A percentile compares a stretch with the other conserved stretches of the same genome.
These are phyloP conservation scores for Mediolabrus comicus DNA, from an alignment of 108 stramenopile genomes.

Conservation along the genomic window DNA sequence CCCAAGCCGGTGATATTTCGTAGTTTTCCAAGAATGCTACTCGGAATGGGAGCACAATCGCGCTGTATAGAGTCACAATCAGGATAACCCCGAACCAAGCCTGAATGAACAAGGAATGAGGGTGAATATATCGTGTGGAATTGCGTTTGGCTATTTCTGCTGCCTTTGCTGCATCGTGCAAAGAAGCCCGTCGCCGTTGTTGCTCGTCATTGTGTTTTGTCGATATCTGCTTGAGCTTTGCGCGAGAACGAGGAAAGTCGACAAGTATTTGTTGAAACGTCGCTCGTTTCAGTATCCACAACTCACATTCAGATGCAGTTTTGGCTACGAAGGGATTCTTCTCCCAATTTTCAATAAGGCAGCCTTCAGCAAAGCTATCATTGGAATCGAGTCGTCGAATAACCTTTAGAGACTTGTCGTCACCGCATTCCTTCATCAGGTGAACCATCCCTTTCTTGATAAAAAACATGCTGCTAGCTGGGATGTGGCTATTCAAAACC, in stretches of 20 bases:
- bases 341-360: conserved; percentile 36
- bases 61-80: conserved; percentile 33
- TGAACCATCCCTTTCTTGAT: conserved; percentile 53
- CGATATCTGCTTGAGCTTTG: conserved; percentile 7
- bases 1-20: conserved; percentile 22
- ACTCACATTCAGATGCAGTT: conserved; percentile 47
- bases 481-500: conserved; percentile 23
- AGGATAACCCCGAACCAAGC: conserved; percentile 44
- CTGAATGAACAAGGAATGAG: conserved; percentile 44
- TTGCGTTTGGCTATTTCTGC: conserved; percentile 10
- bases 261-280: conserved; percentile 30
- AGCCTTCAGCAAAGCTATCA: conserved; percentile 49
- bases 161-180: conserved; percentile 1
- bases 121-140: conserved; percentile 31
- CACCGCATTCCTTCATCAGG: conserved; percentile 18
- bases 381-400: conserved; percentile 31
- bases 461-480: conserved; percentile 50
- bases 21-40: conserved; percentile 47
- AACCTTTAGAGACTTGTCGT: conserved; percentile 6
- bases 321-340: conserved; percentile 44
- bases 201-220: conserved; percentile 17
- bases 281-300: conserved; percentile 42
- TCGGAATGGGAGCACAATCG: conserved; percentile 39
- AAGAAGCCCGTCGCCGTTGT: conserved; percentile 22
- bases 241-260: conserved; percentile 40